Conservation (phyloP, 139 green algal genomes). For the Coccomyxa sp. region DNA sequence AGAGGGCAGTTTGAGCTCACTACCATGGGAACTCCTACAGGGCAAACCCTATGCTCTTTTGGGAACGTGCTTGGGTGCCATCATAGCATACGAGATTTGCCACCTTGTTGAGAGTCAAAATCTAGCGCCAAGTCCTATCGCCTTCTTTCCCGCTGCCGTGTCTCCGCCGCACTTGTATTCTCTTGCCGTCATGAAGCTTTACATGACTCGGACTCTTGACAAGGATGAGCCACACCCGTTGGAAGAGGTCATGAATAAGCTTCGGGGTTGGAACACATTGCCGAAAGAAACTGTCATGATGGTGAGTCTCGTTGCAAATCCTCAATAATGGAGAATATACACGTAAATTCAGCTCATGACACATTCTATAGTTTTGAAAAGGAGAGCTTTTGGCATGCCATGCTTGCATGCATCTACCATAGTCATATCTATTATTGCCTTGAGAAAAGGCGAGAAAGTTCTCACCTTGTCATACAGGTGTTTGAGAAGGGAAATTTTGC, state of each 20-base stretch:
- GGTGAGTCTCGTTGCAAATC: background rate
- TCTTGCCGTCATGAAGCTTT: constrained; percentile 30
- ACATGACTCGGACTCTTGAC: constrained; percentile 16
- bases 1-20: background rate
- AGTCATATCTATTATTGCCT: background rate
- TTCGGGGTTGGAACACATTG: constrained; percentile 22
- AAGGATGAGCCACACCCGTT: background rate
- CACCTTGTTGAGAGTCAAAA: background rate
- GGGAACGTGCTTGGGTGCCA: constrained; percentile 41
- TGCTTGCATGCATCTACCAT: too few species aligned
- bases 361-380: too few species aligned
- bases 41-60: constrained; percentile 44
- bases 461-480: background rate
- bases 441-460: background rate
- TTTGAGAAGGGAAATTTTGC: constrained; percentile 45
- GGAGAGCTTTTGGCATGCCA: background rate
- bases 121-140: constrained; percentile 15
- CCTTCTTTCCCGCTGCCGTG: constrained; percentile 35
- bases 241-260: constrained; percentile 23
- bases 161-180: constrained; percentile 45
- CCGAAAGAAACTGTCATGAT: constrained; percentile 14
- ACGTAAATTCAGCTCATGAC: background rate
- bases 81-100: constrained; percentile 40
- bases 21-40: background rate
- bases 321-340: background rate